phyloP scores from a whole-genome alignment of 2,329 filamentous ascomycete genomes.

The Pseudohalonectria lignicola region DNA sequence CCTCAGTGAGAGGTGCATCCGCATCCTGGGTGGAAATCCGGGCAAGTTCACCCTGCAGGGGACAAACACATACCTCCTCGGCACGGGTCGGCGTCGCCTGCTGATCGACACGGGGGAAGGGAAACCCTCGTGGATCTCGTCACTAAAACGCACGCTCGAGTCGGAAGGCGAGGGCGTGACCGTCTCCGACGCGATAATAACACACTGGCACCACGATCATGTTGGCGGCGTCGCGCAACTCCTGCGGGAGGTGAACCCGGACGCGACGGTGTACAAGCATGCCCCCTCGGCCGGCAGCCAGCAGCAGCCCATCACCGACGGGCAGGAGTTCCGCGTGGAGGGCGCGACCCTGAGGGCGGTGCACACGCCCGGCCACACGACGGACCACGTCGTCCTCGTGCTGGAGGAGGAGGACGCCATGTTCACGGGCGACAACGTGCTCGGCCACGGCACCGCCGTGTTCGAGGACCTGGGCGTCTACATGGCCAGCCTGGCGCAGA shows the following conservation, averaged over 20 bases:
- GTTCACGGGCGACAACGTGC: conserved; percentile 66
- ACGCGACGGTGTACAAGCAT: conserved; percentile 51
- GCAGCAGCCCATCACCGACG: conserved; percentile 30
- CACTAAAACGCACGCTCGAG: conserved; percentile 52
- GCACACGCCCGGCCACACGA: conserved; percentile 59
- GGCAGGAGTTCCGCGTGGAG: conserved; percentile 34
- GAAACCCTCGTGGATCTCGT: conserved; percentile 57
- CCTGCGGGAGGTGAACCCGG: conserved; percentile 44
- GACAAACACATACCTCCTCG: conserved; percentile 92
- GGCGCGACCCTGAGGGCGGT: conserved; percentile 52
- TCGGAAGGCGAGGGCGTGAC: conserved; percentile 55
- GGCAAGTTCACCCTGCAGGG: conserved; percentile 68
- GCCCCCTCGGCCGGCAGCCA: conserved; percentile 23
- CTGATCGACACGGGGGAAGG: conserved; percentile 90
- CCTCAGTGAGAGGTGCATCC: conserved; percentile 66
- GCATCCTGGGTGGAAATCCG: conserved; percentile 85
- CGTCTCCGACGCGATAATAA: conserved; percentile 63
- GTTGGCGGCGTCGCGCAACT: conserved; percentile 65
- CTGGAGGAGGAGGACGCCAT: conserved; percentile 54
- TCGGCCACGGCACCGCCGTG: conserved; percentile 63
- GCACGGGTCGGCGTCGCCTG: conserved; percentile 60
- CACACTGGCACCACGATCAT: conserved; percentile 91
- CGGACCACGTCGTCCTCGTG: conserved; percentile 57
- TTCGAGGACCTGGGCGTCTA: conserved; percentile 58
- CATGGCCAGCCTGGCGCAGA: conserved; percentile 46